phyloP scores from a whole-genome alignment of 2,329 filamentous ascomycete species.

The Penicillium sp. region DNA sequence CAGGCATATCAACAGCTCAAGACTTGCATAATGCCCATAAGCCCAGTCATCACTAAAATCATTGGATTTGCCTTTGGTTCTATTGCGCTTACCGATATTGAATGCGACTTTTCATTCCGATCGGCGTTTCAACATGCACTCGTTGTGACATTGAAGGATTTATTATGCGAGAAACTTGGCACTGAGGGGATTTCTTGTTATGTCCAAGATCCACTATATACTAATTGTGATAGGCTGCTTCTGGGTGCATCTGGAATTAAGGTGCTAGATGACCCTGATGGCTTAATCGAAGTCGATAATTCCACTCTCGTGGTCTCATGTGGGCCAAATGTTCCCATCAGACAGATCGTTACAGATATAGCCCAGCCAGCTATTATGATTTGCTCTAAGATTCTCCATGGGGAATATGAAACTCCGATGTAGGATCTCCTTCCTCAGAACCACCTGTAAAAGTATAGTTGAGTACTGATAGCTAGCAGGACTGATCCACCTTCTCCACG shows the following conservation, averaged over 20 bases:
- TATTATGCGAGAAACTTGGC: constrained; percentile 1
- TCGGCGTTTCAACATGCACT: constrained; percentile 12
- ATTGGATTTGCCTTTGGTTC: constrained; percentile 10
- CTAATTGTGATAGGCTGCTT: constrained; percentile 15
- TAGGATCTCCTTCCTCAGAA: background rate
- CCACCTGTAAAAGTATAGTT: background rate
- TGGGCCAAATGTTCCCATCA: constrained; percentile 28
- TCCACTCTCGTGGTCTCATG: constrained; percentile 31
- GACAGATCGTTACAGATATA: constrained; percentile 36
- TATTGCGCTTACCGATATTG: background rate
- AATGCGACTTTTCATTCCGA: background rate
- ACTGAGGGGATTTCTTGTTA: constrained; percentile 17
- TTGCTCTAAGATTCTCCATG: constrained; percentile 14
- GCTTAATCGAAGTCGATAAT: constrained; percentile 34
- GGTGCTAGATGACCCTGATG: constrained; percentile 26
- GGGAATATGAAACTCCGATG: background rate
- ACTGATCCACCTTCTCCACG: constrained; percentile 4
- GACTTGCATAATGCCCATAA: background rate
- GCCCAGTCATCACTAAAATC: constrained; percentile 1
- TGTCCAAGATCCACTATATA: constrained; percentile 21
- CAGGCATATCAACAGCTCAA: constrained; percentile 4
- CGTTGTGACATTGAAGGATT: constrained; percentile 3
- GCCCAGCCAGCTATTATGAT: constrained; percentile 27
- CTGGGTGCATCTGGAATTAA: constrained; percentile 15
- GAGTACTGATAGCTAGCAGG: background rate